phyloP scores from a whole-genome alignment of 2,329 filamentous ascomycete genomes.

The Chaetomium strumarium region DNA sequence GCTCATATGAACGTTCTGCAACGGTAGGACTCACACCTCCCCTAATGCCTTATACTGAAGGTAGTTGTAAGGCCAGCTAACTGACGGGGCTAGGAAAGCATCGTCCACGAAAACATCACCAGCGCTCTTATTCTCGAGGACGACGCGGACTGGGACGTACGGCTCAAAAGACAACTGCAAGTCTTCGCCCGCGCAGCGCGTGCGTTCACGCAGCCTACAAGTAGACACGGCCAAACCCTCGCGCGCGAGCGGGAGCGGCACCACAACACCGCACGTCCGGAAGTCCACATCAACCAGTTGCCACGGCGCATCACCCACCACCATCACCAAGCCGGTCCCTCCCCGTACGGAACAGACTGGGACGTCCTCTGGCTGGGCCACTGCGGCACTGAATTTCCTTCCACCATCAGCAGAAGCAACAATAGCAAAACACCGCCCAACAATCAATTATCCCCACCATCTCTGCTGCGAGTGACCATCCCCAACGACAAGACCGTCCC shows the following conservation, averaged over 20 bases:
- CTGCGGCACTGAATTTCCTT: constrained; percentile 36
- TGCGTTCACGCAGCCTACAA: constrained; percentile 32
- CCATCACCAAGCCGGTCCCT: constrained; percentile 24
- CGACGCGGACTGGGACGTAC: constrained; percentile 53
- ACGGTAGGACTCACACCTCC: constrained; percentile 6
- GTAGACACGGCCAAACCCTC: not conserved
- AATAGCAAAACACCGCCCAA: too few relatives aligned
- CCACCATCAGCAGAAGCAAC: not conserved
- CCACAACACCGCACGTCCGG: not conserved
- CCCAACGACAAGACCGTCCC: constrained; percentile 34
- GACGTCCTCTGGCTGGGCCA: constrained; percentile 49
- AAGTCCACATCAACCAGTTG: not conserved
- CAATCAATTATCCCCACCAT: not conserved
- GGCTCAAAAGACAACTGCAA: constrained; percentile 42
- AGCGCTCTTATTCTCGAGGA: constrained; percentile 51
- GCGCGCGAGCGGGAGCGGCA: not conserved
- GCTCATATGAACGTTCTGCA: constrained; percentile 36
- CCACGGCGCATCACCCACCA: not conserved
- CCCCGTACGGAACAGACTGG: constrained; percentile 47
- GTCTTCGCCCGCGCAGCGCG: constrained; percentile 34
- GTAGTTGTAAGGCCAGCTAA: not conserved
- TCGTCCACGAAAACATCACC: constrained; percentile 40
- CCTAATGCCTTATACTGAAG: not conserved
- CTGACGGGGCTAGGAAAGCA: constrained; percentile 22
- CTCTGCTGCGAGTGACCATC: constrained; percentile 18